phyloP scores from a whole-genome alignment of 164 flowering plant genomes.

The Vitis labrusca region DNA sequence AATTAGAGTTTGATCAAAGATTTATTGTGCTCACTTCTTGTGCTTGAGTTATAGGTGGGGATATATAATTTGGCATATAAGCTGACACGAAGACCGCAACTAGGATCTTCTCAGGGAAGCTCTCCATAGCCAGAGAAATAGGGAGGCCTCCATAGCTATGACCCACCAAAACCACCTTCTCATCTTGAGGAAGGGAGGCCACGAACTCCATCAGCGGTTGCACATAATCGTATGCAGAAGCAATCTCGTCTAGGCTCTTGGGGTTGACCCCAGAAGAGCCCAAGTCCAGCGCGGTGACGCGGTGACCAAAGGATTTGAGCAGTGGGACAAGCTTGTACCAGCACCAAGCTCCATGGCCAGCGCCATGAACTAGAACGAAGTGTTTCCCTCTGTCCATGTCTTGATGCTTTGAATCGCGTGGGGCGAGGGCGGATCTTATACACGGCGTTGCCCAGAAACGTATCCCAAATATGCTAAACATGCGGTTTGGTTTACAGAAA shows the following conservation, averaged over 20 bases:
- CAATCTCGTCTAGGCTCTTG: constrained; percentile 22
- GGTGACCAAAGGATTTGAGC: constrained; percentile 32
- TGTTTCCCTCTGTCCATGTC: constrained; percentile 13
- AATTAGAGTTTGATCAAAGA: background rate
- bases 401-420: no score
- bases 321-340: constrained; percentile 41
- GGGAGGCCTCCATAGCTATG: constrained; percentile 42
- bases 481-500: no score
- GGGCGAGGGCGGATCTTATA: no score
- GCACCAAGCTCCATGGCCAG: constrained; percentile 50
- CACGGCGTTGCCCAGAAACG: no score
- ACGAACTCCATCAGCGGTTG: constrained; percentile 36
- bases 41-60: background rate
- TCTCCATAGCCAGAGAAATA: constrained; percentile 41
- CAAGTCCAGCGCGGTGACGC: constrained; percentile 42
- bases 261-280: constrained; percentile 36
- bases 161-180: constrained; percentile 45
- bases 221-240: constrained; percentile 19
- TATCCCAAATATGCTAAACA: no score
- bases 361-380: constrained; percentile 52
- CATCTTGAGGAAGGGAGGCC: constrained; percentile 22
- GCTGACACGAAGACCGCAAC: constrained; percentile 43
- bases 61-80: constrained; percentile 27
- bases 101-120: constrained; percentile 32
- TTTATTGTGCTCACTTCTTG: background rate